Evolutionary conservation across 164 flowering plant genomes (phyloP).

Genomic region (Tetracentron sinense): DNA sequence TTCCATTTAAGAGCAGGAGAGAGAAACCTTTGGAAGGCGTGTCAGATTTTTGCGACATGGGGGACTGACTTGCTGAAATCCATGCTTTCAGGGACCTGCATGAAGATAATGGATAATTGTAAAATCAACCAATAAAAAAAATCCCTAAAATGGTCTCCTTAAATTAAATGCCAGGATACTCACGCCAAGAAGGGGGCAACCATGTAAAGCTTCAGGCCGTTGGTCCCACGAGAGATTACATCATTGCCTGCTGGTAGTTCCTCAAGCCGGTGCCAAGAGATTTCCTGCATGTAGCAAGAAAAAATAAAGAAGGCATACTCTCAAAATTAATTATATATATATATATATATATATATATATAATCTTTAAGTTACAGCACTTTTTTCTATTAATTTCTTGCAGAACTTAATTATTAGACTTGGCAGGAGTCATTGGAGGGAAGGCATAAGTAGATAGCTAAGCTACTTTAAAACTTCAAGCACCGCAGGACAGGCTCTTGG

Average conservation of each 20-base stretch:
- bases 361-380: no score
- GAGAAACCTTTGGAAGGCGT: slow-evolving; percentile 58
- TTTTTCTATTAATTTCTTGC: no score
- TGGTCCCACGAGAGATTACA: slow-evolving; percentile 63
- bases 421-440: no score
- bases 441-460: no score
- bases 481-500: no score
- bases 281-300: slow-evolving; percentile 54
- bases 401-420: no score
- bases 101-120: slow-evolving; percentile 2
- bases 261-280: slow-evolving; percentile 90
- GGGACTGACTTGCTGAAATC: slow-evolving; percentile 62
- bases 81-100: slow-evolving; percentile 81
- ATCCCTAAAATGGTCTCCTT: not conserved
- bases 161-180: slow-evolving; percentile 22
- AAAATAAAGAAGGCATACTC: no score
- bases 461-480: no score
- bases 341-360: no score
- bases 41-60: slow-evolving; percentile 41
- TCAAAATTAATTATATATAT: no score
- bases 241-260: slow-evolving; percentile 74
- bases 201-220: slow-evolving; percentile 92
- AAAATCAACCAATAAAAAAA: not conserved
- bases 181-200: slow-evolving; percentile 83
- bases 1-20: not conserved